Percentiles rank a stretch among this genome's conserved stretches.
Evolutionary conservation across 495 filamentous ascomycete species (phyloP).

Genomic region (Penicillium cataractarum): DNA sequence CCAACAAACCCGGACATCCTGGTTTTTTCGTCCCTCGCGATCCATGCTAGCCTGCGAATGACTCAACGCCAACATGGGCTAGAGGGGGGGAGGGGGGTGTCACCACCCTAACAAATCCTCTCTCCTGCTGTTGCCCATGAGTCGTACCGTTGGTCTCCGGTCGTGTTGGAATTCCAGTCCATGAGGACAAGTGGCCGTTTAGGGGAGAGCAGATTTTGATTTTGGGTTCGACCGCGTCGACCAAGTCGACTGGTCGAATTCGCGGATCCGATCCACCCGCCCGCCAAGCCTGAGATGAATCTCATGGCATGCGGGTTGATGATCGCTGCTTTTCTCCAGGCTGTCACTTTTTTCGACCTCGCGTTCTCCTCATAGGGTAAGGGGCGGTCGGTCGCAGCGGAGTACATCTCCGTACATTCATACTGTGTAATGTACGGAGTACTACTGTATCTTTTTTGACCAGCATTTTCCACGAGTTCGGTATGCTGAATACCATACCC

Average conservation of each 20-base stretch:
- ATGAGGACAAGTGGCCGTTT: slow-evolving; percentile 33
- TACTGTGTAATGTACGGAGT: not conserved
- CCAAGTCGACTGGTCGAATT: slow-evolving; percentile 24
- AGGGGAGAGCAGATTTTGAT: slow-evolving; percentile 4
- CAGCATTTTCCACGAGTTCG: slow-evolving; percentile 7
- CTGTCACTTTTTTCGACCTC: slow-evolving; percentile 8
- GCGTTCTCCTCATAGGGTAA: slow-evolving; percentile 11
- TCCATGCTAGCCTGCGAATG: not conserved
- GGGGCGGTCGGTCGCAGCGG: not conserved
- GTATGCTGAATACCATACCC: slow-evolving; percentile 36
- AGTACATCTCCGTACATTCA: not conserved
- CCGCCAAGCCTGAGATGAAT: slow-evolving; percentile 31
- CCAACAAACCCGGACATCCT: not conserved
- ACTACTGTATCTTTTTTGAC: not conserved
- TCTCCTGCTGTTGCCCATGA: not conserved
- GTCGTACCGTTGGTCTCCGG: not conserved
- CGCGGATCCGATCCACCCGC: slow-evolving; percentile 20
- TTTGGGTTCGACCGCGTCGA: slow-evolving; percentile 12
- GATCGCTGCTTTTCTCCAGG: slow-evolving; percentile 16
- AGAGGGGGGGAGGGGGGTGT: too few relatives aligned
- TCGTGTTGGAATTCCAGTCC: slow-evolving; percentile 14
- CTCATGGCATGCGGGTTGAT: slow-evolving; percentile 26
- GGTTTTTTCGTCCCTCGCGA: not conserved
- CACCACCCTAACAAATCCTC: too few relatives aligned
- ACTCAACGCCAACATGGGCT: slow-evolving; percentile 1